Percentiles rank a stretch among this genome's conserved stretches.
These are phyloP conservation scores for Neckera pumila DNA, from an alignment of 225 moss, liverwort and hornwort species.

Conservation along the genomic window DNA sequence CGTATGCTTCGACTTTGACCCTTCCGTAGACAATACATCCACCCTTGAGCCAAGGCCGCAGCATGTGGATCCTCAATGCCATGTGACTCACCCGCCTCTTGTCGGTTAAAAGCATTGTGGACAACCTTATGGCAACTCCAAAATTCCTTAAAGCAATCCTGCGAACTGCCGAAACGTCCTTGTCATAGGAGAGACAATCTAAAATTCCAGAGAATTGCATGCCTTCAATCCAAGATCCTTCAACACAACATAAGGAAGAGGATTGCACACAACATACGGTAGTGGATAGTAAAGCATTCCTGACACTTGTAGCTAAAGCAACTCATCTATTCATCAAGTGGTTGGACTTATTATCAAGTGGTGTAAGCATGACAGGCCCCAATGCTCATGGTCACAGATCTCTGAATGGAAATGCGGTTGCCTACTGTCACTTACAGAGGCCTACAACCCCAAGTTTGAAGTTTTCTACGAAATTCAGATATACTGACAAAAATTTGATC, in stretches of 20 bases:
- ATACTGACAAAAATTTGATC: neutral
- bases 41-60: conserved; percentile 53
- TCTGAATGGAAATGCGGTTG: neutral
- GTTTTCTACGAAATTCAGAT: neutral
- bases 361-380: neutral
- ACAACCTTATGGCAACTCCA: conserved; percentile 79
- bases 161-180: conserved; percentile 59
- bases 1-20: conserved; percentile 64
- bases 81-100: neutral
- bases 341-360: neutral
- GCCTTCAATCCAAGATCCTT: neutral
- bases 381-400: neutral
- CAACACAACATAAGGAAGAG: neutral
- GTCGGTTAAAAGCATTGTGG: conserved; percentile 21
- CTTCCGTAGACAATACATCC: conserved; percentile 87
- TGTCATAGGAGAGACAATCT: neutral
- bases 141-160: conserved; percentile 88
- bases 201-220: neutral
- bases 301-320: neutral
- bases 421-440: neutral
- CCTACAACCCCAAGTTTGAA: neutral
- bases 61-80: conserved; percentile 49
- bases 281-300: neutral
- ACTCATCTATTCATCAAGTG: neutral
- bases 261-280: neutral